Evolutionary conservation across 257 asterid genomes (phyloP).

Genomic region (Solanum virginianum): DNA sequence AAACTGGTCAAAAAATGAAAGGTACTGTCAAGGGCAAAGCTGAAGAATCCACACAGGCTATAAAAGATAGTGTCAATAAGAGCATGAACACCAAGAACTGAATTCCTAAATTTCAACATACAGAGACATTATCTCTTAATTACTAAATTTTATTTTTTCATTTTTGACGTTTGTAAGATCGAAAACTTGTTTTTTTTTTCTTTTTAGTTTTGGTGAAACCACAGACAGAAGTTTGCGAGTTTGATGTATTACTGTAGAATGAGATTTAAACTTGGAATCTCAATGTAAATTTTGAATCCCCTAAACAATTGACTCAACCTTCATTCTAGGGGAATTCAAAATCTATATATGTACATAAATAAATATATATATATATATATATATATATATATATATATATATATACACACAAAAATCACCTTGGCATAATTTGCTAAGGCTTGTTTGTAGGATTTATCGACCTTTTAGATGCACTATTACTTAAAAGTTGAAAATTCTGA

Average conservation of each 20-base stretch:
- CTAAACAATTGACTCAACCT: too few relatives aligned
- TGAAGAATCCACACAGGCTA: neutral
- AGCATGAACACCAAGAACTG: neutral
- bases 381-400: neutral
- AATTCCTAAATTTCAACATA: neutral
- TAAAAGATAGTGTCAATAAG: neutral
- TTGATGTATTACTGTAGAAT: neutral
- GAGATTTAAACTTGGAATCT: neutral
- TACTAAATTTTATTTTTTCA: neutral
- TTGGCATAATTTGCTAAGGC: too few relatives aligned
- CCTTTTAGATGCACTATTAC: neutral
- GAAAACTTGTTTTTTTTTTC: neutral
- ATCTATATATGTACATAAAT: neutral
- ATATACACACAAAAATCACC: neutral
- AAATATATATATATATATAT: neutral
- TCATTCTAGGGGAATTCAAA: neutral
- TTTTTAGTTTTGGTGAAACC: neutral
- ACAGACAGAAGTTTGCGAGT: neutral
- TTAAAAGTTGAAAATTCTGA: neutral
- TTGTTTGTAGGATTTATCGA: neutral
- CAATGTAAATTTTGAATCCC: neutral
- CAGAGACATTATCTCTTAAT: neutral
- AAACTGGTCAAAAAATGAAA: slow-evolving; percentile 1
- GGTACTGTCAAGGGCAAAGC: slow-evolving; percentile 1
- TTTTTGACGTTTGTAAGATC: neutral